Conservation (phyloP, 2,329 filamentous ascomycete species). For the Pyrenophora seminiperda region DNA sequence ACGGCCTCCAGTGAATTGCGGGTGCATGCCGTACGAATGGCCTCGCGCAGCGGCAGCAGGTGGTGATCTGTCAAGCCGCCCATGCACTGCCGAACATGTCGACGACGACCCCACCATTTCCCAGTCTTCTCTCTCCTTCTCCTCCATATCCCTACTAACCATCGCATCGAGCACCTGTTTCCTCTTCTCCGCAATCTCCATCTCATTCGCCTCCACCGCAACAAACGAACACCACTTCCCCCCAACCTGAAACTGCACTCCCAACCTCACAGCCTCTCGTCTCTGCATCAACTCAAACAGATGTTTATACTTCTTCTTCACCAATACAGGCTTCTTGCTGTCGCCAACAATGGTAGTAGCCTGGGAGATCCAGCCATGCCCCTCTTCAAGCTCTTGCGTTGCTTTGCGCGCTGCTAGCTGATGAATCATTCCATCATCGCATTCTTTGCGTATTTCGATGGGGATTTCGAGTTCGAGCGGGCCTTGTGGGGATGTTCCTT, state of each 20-base stretch:
- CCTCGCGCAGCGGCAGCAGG: not conserved
- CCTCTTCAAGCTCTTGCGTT: conserved; percentile 12
- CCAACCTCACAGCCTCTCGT: conserved; percentile 7
- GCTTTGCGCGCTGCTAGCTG: conserved; percentile 10
- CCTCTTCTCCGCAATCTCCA: not conserved
- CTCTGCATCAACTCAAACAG: not conserved
- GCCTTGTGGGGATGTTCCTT: conserved; percentile 7
- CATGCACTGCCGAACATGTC: not conserved
- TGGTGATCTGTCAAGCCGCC: not conserved
- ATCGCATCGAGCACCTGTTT: not conserved
- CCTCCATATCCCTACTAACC: not conserved
- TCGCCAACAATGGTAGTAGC: not conserved
- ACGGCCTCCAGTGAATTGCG: not conserved
- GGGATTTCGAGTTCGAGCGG: conserved; percentile 6
- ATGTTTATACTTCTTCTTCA: not conserved
- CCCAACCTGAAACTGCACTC: conserved; percentile 7
- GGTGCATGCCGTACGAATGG: too few species aligned
- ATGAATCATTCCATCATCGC: conserved; percentile 11
- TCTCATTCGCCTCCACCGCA: conserved; percentile 7
- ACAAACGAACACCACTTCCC: conserved; percentile 9
- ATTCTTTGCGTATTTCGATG: conserved; percentile 1
- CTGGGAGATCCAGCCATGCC: conserved; percentile 6
- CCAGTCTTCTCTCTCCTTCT: conserved; percentile 1
- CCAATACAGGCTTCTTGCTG: too few species aligned
- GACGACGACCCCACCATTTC: not conserved